Conservation (phyloP, 257 asterid genomes). For the Petunia axillaris region DNA sequence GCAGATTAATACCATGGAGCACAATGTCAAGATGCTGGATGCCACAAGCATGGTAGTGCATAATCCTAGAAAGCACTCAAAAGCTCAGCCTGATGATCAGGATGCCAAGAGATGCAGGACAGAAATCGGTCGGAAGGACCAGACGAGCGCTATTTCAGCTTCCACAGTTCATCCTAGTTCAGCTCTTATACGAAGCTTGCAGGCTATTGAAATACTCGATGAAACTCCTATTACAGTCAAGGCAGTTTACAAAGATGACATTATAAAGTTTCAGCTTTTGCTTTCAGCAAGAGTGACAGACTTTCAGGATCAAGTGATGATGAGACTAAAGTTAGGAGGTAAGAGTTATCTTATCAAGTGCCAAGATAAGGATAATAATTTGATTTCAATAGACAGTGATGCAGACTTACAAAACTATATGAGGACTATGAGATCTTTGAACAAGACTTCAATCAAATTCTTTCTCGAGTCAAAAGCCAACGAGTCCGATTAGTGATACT, state of each 20-base stretch:
- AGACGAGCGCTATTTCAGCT: neutral
- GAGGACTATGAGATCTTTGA: too few species aligned
- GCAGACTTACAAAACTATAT: neutral
- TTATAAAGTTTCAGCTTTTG: neutral
- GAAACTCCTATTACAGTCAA: conserved; percentile 1
- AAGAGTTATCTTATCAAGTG: neutral
- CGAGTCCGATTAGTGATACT: too few species aligned
- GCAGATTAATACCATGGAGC: too few species aligned
- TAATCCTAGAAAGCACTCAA: neutral
- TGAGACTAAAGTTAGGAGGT: neutral
- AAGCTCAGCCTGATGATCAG: neutral
- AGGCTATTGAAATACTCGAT: neutral
- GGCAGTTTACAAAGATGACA: neutral
- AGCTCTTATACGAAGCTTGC: neutral
- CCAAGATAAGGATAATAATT: neutral
- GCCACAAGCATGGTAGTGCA: neutral
- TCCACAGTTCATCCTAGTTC: neutral
- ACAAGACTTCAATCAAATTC: too few species aligned
- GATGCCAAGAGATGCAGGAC: neutral
- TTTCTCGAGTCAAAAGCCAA: too few species aligned
- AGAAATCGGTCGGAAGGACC: neutral
- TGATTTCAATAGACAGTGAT: neutral
- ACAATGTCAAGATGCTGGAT: neutral
- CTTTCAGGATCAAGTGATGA: neutral
- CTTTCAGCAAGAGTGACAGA: too few species aligned